These are phyloP conservation scores for Apiospora saccharicola DNA, from an alignment of 2,329 filamentous ascomycete genomes.

Conservation along the genomic window DNA sequence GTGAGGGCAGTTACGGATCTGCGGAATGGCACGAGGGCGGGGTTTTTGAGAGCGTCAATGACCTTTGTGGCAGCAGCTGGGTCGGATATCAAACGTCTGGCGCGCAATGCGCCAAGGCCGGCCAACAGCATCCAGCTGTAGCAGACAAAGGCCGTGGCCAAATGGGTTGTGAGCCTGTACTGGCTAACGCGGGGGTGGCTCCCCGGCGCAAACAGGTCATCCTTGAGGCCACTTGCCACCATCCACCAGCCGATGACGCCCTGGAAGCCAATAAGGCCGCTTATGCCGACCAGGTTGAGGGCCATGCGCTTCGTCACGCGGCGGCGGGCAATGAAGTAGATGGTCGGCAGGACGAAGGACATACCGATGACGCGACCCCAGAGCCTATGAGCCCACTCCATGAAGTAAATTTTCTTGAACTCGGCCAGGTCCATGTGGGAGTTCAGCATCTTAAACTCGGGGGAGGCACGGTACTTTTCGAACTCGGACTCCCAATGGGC, in stretches of 20 bases:
- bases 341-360: conserved; percentile 85
- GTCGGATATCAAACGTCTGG: conserved; percentile 73
- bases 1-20: conserved; percentile 75
- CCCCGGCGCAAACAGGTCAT: conserved; percentile 92
- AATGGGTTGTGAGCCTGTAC: conserved; percentile 88
- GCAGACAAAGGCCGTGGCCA: conserved; percentile 89
- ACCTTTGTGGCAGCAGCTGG: conserved; percentile 68
- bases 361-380: conserved; percentile 94
- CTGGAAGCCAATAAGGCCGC: conserved; percentile 90
- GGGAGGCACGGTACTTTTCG: conserved; percentile 87
- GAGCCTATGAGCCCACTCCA: conserved; percentile 97
- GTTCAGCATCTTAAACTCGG: conserved; percentile 92
- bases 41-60: conserved; percentile 68
- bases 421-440: conserved; percentile 90
- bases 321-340: conserved; percentile 85
- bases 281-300: conserved; percentile 80
- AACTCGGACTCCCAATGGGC: conserved; percentile 94
- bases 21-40: conserved; percentile 76
- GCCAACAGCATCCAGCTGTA: conserved; percentile 95
- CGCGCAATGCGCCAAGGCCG: conserved; percentile 83
- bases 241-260: conserved; percentile 99
- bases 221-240: conserved; percentile 95
- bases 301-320: conserved; percentile 83
- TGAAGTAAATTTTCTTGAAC: conserved; percentile 99
- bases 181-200: conserved; percentile 92